Evolutionary conservation across 2,329 filamentous ascomycete species (phyloP), one percentile per base, ranked within the genome.

Genomic region (Beauveria caledonica): DNA sequence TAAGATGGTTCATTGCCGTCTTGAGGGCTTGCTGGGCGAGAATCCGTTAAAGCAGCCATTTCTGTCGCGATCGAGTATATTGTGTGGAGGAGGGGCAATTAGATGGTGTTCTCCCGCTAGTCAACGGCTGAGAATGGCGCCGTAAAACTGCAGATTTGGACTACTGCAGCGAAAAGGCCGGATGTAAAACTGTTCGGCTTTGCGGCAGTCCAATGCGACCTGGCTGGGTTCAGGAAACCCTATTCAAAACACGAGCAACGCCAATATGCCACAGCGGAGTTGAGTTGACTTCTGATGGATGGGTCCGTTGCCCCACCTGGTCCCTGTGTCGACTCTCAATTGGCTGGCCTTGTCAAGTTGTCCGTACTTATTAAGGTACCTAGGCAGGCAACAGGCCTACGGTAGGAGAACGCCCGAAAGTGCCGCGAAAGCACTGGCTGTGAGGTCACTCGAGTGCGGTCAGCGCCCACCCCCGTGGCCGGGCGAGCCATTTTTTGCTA

Each of bases 1-100:
- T 99, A 99, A 9, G 90, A 94, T 45, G 86, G 82, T 62, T 88
- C 86, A 49, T 83, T 80, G 60, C 79, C 76, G 25, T 73, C 73
- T 60, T 68, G 67, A 60, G 67, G 65, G 45, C 70, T 70, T 27
- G 48, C 21, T 25, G 58, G 50, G 21, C 19, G 50, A 15, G 53
- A 48, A 33, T 52, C 36, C 25, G 53, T 48, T 33, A 58, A 36
- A 27, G 60, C 15, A 8, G 55, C 48, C 60, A 58, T 62, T 45
- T 13, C 45, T 8, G 29, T 21, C 17, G 23, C 36, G n/a, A 33
- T 27, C 21, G 29, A 39, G 29, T 40, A 13, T 23, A 21, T 48
- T 15, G 11, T 5, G 36, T 17, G 40, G 57, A 21, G 17, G 48
- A 42, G n/a, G 39, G 49, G 46, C 48, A 25, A 25, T 27, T 21